Conservation (phyloP, 1,284 basidiomycete species). For the Microbotryum intermedium region DNA sequence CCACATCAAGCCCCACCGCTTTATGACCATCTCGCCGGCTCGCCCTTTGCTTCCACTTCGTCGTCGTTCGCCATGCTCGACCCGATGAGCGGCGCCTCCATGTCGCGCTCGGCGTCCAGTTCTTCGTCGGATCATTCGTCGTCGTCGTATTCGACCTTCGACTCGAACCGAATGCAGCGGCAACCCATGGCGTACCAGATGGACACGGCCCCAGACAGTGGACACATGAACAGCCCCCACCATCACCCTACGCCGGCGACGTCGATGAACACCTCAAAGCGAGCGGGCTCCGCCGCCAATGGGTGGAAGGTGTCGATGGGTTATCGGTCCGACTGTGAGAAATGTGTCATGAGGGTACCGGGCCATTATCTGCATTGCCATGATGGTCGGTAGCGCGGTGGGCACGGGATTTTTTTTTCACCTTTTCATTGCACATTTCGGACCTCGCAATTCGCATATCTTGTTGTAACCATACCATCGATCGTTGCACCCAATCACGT, state of each 20-base stretch:
- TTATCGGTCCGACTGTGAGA: conserved; percentile 17
- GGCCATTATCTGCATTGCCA: conserved; percentile 17
- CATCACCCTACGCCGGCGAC: neutral
- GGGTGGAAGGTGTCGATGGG: conserved; percentile 28
- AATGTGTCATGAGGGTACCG: conserved; percentile 8
- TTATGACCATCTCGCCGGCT: conserved; percentile 19
- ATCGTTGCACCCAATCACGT: too few relatives aligned
- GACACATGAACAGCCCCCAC: neutral
- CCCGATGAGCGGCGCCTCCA: neutral
- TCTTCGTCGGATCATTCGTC: neutral
- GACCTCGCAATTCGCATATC: too few relatives aligned
- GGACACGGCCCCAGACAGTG: neutral
- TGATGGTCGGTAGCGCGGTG: neutral
- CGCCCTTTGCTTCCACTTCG: neutral
- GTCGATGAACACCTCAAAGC: neutral
- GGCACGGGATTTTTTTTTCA: neutral
- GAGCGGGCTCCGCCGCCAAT: neutral
- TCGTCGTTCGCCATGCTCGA: too few relatives aligned
- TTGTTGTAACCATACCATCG: too few relatives aligned
- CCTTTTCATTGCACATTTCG: neutral
- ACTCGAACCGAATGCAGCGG: neutral
- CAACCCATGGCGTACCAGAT: neutral
- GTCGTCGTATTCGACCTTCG: conserved; percentile 2
- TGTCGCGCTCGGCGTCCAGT: conserved; percentile 7
- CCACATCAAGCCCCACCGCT: conserved; percentile 24